Percentiles rank a stretch among this genome's conserved stretches.
Evolutionary conservation across 352 stramenopile species (phyloP).

Genomic region (Blastocystis sp.): DNA sequence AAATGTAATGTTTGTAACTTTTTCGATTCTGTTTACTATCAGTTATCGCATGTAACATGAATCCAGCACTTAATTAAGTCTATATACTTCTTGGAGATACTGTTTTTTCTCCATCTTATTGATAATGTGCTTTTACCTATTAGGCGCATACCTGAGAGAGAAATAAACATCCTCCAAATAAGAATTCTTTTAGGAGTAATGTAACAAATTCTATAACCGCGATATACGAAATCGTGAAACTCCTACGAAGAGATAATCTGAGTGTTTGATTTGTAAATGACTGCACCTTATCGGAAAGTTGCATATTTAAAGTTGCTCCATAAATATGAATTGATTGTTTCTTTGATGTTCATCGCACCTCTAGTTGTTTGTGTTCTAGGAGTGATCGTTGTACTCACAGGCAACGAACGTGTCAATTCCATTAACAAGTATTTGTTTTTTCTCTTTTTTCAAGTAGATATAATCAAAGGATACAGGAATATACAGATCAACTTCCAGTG

Average conservation of each 20-base stretch:
- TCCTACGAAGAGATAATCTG: neutral
- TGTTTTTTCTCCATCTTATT: too few species aligned
- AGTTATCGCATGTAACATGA: too few species aligned
- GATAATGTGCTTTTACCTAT: too few species aligned
- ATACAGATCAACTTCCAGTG: neutral
- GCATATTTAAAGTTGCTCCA: neutral
- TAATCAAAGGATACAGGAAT: neutral
- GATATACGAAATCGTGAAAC: neutral
- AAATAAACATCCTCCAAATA: too few species aligned
- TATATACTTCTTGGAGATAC: too few species aligned
- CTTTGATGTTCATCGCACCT: neutral
- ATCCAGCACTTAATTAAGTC: too few species aligned
- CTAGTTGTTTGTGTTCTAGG: neutral
- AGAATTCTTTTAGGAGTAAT: too few species aligned
- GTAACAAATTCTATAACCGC: neutral
- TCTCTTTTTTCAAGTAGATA: neutral
- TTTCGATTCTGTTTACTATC: too few species aligned
- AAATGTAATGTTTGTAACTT: too few species aligned
- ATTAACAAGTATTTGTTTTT: neutral
- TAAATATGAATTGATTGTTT: neutral
- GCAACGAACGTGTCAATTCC: neutral
- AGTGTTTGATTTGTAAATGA: neutral
- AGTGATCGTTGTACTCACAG: neutral
- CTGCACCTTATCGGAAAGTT: conserved; percentile 14
- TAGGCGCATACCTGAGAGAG: too few species aligned